A percentile compares a stretch with the other conserved stretches of the same genome.
Conservation (phyloP, 2,329 filamentous ascomycete genomes). For the Cladophialophora immunda region DNA sequence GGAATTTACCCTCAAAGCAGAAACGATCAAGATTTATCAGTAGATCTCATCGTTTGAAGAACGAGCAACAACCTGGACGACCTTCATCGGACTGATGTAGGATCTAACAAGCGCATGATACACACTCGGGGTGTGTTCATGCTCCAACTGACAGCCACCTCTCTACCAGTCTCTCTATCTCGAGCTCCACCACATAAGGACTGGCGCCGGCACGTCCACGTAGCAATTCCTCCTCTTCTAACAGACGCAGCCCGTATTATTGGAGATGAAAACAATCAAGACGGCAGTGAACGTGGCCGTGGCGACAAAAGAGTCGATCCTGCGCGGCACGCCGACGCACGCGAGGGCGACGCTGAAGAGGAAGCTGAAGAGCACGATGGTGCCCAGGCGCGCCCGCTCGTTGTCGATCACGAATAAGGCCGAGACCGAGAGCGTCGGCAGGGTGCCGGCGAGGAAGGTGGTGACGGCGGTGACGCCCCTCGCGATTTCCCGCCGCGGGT, state of each 20-base stretch:
- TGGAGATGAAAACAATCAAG: constrained; percentile 27
- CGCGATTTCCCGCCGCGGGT: constrained; percentile 12
- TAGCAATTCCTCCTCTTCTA: not conserved
- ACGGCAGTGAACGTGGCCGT: constrained; percentile 42
- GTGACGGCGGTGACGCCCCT: constrained; percentile 35
- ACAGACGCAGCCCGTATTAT: not conserved
- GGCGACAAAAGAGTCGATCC: constrained; percentile 44
- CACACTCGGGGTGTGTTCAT: too few relatives aligned
- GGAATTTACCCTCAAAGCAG: not conserved
- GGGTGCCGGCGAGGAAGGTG: constrained; percentile 43
- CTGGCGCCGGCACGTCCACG: not conserved
- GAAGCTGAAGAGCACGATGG: constrained; percentile 41
- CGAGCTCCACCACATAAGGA: too few relatives aligned
- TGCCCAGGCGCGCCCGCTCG: constrained; percentile 38
- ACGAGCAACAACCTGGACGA: not conserved
- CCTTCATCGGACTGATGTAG: not conserved
- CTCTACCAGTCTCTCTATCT: not conserved
- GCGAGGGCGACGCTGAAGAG: constrained; percentile 42
- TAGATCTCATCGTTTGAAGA: not conserved
- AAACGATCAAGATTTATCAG: not conserved
- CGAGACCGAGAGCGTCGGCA: constrained; percentile 43
- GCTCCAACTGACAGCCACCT: not conserved
- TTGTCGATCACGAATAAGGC: constrained; percentile 43
- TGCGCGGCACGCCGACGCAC: constrained; percentile 41
- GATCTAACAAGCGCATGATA: not conserved